Conservation (phyloP, 2,329 filamentous ascomycete species). For the Neurospora crassa region DNA sequence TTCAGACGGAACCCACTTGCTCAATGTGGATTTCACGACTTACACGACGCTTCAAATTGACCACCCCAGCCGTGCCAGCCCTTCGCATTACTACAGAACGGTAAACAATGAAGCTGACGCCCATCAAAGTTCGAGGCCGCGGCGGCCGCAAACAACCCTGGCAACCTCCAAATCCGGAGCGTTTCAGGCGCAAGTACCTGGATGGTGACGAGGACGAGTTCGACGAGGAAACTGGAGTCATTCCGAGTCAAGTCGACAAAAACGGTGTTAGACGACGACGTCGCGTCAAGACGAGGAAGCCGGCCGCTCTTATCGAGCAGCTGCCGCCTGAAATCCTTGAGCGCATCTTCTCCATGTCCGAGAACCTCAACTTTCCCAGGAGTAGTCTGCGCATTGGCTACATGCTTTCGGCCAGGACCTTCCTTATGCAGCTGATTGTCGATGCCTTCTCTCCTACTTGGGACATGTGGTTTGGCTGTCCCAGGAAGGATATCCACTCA, state of each 20-base stretch:
- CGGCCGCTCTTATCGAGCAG: slow-evolving; percentile 20
- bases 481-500: slow-evolving; percentile 2
- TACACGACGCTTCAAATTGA: neutral
- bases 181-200: slow-evolving; percentile 8
- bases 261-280: neutral
- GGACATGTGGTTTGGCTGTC: slow-evolving; percentile 25
- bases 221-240: neutral
- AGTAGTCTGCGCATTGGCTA: slow-evolving; percentile 34
- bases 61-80: neutral
- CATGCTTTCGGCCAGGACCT: slow-evolving; percentile 32
- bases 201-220: neutral
- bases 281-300: slow-evolving; percentile 12
- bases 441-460: slow-evolving; percentile 31
- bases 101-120: slow-evolving; percentile 36
- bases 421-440: slow-evolving; percentile 25
- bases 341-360: slow-evolving; percentile 39
- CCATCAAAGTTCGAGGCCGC: slow-evolving; percentile 39
- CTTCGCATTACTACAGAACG: neutral
- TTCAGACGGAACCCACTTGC: neutral
- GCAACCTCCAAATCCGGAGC: slow-evolving; percentile 8
- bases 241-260: neutral
- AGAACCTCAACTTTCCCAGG: slow-evolving; percentile 37
- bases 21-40: neutral
- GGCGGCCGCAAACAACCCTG: slow-evolving; percentile 6
- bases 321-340: slow-evolving; percentile 46